Evolutionary conservation across 2,329 filamentous ascomycete genomes (phyloP).

Genomic region (Claviceps cyperi): DNA sequence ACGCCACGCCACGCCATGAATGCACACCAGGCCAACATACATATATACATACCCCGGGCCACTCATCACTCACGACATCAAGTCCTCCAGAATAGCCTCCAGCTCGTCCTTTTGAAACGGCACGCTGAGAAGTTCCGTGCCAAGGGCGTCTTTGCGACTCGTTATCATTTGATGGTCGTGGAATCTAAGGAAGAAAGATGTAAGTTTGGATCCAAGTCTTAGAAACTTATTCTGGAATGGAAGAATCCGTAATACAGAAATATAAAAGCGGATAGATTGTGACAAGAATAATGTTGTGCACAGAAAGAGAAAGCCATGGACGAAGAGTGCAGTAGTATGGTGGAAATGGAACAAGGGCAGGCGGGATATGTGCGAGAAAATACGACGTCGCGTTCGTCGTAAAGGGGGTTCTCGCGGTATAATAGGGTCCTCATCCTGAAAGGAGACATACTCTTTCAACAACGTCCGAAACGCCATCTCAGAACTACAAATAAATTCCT

Average conservation of each 20-base stretch:
- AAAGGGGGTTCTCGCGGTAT: no score
- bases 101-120: slow-evolving; percentile 81
- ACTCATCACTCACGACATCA: slow-evolving; percentile 15
- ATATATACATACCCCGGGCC: background rate
- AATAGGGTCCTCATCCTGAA: background rate
- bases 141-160: slow-evolving; percentile 69
- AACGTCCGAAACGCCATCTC: slow-evolving; percentile 92
- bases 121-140: slow-evolving; percentile 72
- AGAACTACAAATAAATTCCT: slow-evolving; percentile 92
- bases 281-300: no score
- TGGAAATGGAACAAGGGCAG: no score
- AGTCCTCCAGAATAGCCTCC: slow-evolving; percentile 74
- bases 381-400: no score
- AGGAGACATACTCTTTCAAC: slow-evolving; percentile 61
- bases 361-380: no score
- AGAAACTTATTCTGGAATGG: no score
- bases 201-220: no score
- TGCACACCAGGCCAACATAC: no score
- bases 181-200: slow-evolving; percentile 38
- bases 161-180: slow-evolving; percentile 97
- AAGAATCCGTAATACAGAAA: no score
- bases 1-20: background rate
- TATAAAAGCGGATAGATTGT: no score
- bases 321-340: no score
- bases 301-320: no score